Evolutionary conservation across 495 filamentous ascomycete species (phyloP).

Genomic region (Neurospora sp.): DNA sequence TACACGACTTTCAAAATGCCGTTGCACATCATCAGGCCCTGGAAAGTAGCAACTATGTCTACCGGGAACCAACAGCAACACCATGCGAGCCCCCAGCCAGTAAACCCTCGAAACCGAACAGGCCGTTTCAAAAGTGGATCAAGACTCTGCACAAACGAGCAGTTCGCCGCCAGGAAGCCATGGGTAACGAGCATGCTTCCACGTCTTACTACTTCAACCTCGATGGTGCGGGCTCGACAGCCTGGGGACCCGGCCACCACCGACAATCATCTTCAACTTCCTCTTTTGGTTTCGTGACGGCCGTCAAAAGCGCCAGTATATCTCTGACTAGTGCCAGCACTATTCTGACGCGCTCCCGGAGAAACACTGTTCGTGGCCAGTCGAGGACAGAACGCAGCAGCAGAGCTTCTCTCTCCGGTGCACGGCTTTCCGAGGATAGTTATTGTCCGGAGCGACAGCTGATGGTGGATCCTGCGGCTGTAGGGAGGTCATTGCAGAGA

Average conservation of each 20-base stretch:
- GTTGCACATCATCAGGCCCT: constrained; percentile 16
- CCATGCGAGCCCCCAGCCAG: background rate
- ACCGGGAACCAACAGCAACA: constrained; percentile 4
- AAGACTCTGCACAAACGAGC: constrained; percentile 43
- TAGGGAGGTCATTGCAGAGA: constrained; percentile 59
- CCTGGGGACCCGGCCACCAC: constrained; percentile 24
- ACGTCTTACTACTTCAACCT: constrained; percentile 35
- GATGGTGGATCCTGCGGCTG: constrained; percentile 59
- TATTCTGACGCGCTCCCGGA: constrained; percentile 48
- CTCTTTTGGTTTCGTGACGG: constrained; percentile 63
- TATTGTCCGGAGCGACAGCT: constrained; percentile 39
- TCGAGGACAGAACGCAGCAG: constrained; percentile 54
- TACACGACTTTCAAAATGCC: constrained; percentile 25
- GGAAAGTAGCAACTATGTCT: constrained; percentile 17
- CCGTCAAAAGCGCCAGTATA: constrained; percentile 64
- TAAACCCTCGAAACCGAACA: constrained; percentile 7
- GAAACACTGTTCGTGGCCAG: constrained; percentile 38
- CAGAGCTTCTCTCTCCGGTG: constrained; percentile 46
- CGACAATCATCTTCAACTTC: constrained; percentile 56
- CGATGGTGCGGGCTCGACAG: constrained; percentile 11
- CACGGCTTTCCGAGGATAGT: constrained; percentile 59
- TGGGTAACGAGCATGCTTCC: constrained; percentile 13
- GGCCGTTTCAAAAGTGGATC: constrained; percentile 50
- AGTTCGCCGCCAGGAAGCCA: constrained; percentile 24
- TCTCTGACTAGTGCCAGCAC: constrained; percentile 58